phyloP scores from a whole-genome alignment of 192 early-diverging fungal species.

The Piromyces finnis region DNA sequence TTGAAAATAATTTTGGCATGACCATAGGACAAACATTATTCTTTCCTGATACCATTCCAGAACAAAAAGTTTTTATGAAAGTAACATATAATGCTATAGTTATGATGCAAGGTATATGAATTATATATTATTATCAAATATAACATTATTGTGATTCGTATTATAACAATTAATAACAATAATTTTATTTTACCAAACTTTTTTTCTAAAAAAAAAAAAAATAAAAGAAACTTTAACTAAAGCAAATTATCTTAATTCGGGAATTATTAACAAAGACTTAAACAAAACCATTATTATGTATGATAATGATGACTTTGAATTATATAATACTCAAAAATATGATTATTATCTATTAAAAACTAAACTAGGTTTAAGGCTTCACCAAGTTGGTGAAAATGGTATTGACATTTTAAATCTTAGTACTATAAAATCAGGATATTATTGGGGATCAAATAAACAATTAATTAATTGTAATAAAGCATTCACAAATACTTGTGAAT shows the following conservation, averaged over 20 bases:
- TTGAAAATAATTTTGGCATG: not conserved
- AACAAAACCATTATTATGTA: not conserved
- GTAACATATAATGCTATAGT: not conserved
- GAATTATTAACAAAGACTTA: not conserved
- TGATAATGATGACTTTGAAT: not conserved
- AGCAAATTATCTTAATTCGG: not conserved
- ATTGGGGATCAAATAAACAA: not conserved
- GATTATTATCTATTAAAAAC: not conserved
- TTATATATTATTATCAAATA: no score
- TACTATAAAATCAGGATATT: not conserved
- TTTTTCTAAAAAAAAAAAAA: no score
- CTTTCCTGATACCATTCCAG: not conserved
- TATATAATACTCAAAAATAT: not conserved
- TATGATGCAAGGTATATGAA: not conserved
- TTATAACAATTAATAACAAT: no score
- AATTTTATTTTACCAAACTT: no score
- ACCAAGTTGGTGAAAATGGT: not conserved
- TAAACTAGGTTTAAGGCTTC: not conserved
- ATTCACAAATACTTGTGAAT: not conserved
- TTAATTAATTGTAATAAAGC: not conserved
- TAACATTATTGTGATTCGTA: no score
- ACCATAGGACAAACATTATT: not conserved
- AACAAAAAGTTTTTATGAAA: not conserved
- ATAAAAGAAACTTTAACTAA: not conserved
- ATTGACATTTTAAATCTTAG: not conserved